Evolutionary conservation across 805 yeast species (phyloP), one percentile per base, ranked within the genome.

Genomic region (Candida sonorensis): DNA sequence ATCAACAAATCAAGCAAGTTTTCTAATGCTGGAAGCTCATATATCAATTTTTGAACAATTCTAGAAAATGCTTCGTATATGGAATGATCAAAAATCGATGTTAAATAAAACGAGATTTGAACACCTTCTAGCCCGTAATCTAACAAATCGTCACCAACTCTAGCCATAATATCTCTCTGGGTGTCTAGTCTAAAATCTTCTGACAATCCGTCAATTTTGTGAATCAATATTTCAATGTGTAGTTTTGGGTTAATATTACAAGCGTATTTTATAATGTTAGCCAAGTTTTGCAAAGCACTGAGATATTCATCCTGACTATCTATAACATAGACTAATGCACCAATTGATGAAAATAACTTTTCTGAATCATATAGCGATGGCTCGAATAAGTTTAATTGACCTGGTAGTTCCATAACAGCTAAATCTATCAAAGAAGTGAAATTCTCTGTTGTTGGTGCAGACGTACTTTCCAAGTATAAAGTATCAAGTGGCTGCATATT

Each of bases 401-500:
- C 97, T 0, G 98, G 98, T 12, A 90, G 64, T 55, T 90, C 98
- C 81, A 87, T 84, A 12, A 90, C 88, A 2, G 86, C 79, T 27
- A 90, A 62, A 53, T 88, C 92, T 25, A 88, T 84, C 32, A 90
- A 65, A 8, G 96, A 84, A 30, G 78, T 72, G 52, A 87, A 83
- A 48, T 75, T 82, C 48, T 87, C 95, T 10, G 81, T 71, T 3
- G 94, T 82, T 4, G 96, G 96, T 48, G 79, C 82, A 3, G 94
- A 73, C 0, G 98, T 90, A 31, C 88, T 77, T 46, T 90, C 97
- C 34, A 92, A 61, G 50, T 90, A 90, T 28, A 90, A 58, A 0
- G 97, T 88, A 50, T 90, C 97, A 39, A 87, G 64, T 2, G 98
- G 97, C 51, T 84, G 95, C 94, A 92, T 86, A 52, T 85, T 83